Percentiles rank a stretch among this genome's conserved stretches.
These are phyloP conservation scores for Narthecium ossifragum DNA, from an alignment of 106 monocot genomes.

Conservation along the genomic window DNA sequence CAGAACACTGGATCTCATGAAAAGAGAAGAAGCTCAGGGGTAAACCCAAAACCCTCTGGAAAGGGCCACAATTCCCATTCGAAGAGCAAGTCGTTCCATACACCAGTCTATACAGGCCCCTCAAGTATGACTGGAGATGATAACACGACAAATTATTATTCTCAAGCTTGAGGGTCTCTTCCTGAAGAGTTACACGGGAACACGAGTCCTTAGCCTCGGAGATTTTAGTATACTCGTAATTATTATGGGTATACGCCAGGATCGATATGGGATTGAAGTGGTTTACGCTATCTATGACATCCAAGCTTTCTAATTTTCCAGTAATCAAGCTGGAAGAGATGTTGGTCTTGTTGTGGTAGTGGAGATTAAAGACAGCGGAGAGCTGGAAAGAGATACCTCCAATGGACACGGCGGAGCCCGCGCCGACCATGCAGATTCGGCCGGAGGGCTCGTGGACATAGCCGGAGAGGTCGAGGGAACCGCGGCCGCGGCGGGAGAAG, in stretches of 20 bases:
- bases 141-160: conserved; percentile 24
- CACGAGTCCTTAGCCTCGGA: conserved; percentile 25
- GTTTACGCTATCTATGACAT: conserved; percentile 11
- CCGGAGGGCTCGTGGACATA: conserved; percentile 47
- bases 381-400: conserved; percentile 35
- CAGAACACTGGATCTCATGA: conserved; percentile 37
- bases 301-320: conserved; percentile 48
- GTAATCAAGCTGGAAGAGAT: conserved; percentile 31
- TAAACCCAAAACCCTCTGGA: conserved; percentile 11
- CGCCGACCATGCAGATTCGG: conserved; percentile 67
- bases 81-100: conserved; percentile 24
- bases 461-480: conserved; percentile 21
- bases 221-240: conserved; percentile 50
- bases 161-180: conserved; percentile 12
- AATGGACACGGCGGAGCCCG: not conserved
- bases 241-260: conserved; percentile 36
- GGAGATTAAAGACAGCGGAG: conserved; percentile 50
- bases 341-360: conserved; percentile 29
- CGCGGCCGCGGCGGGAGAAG: not conserved
- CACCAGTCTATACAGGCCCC: conserved; percentile 25
- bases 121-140: not conserved
- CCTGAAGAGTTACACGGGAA: conserved; percentile 2
- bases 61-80: conserved; percentile 30
- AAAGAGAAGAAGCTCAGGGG: conserved; percentile 25
- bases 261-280: conserved; percentile 43